Base-by-base conservation (phyloP, 2,329 filamentous ascomycete genomes). In the Talaromyces funiculosus region DNA sequence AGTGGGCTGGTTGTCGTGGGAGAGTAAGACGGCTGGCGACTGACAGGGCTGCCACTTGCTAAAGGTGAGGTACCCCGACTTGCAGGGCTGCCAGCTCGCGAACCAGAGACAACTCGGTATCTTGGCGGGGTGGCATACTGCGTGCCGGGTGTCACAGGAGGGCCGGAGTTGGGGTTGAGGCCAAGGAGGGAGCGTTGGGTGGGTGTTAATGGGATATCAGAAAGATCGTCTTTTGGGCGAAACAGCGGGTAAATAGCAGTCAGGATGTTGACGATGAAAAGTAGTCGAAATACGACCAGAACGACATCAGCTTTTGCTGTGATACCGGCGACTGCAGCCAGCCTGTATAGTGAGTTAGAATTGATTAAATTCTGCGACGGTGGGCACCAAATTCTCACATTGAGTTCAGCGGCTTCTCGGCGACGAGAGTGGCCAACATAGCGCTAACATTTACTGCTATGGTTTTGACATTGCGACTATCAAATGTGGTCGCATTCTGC, bases 191-290 rank as follows among this genome's bases (percentile, higher is more conserved):
- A 83, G 63, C 93, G 89, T 78, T 97, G 94, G 12, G 87, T 86
- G n/a, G 90, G 87, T 0, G 93, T 97, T 66, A 99, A 83, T 63
- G 93, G 86, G 55, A 99, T 96, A 73, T 99, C 94, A 73, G 86
- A 81, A 64, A 97, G 83, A 64, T 92, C 84, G 73, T 97, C 94
- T 66, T 81, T 82, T 45, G 83, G 81, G 64, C 87, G 84, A 68
- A 91, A 75, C 12, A 96, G 82, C 2, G 93, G 94, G 49, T 86
- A 79, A 61, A 90, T 78, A 38, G 91, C 89, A 59, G 87, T 68
- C 64, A 79, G 71, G 57, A 96, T 89, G 75, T 96, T 96, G 70
- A 86, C 71, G 58, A 88, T 65, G 2, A 89, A 84, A 68, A 88
- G 74, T 53, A 89, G 66, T 3, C 88, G 86, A 2, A 89, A 66